Conservation (phyloP, 768 basidiomycete genomes). For the Saitozyma podzolica region DNA sequence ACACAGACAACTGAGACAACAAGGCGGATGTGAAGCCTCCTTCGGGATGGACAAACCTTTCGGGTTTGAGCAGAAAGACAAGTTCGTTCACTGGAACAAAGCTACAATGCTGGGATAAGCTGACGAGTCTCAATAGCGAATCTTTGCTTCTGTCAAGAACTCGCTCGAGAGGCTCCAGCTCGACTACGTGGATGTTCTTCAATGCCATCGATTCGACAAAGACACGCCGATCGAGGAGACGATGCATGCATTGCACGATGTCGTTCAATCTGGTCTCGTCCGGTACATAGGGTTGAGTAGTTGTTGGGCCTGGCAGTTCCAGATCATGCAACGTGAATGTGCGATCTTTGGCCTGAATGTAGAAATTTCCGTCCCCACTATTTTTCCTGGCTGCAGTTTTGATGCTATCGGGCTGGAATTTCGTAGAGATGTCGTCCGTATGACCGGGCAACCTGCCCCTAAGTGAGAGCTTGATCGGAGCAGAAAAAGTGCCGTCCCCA, state of each 20-base stretch:
- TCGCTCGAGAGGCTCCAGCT: slow-evolving; percentile 67
- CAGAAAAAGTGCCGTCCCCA: too few relatives aligned
- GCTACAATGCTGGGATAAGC: not conserved
- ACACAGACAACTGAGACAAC: too few relatives aligned
- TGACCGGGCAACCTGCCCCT: too few relatives aligned
- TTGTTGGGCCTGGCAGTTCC: slow-evolving; percentile 49
- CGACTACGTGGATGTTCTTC: slow-evolving; percentile 68
- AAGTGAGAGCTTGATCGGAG: too few relatives aligned
- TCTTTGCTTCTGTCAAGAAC: slow-evolving; percentile 4
- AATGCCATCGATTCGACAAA: slow-evolving; percentile 63
- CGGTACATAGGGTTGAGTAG: slow-evolving; percentile 52
- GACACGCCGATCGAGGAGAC: slow-evolving; percentile 36
- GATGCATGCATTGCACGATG: slow-evolving; percentile 69
- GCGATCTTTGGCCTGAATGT: too few relatives aligned
- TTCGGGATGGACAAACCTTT: slow-evolving; percentile 15
- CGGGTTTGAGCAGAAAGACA: slow-evolving; percentile 24
- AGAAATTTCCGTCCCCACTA: too few relatives aligned
- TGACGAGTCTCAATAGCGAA: slow-evolving; percentile 64
- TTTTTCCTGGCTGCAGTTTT: too few relatives aligned
- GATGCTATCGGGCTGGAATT: too few relatives aligned
- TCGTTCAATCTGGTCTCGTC: slow-evolving; percentile 66
- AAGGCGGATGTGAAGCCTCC: slow-evolving; percentile 7
- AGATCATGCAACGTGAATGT: slow-evolving; percentile 44
- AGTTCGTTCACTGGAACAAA: not conserved
- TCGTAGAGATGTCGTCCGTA: too few relatives aligned